A percentile compares a stretch with the other conserved stretches of the same genome.
Evolutionary conservation across 1,139 yeast species (phyloP).

Genomic region (Fermentozyma sake): DNA sequence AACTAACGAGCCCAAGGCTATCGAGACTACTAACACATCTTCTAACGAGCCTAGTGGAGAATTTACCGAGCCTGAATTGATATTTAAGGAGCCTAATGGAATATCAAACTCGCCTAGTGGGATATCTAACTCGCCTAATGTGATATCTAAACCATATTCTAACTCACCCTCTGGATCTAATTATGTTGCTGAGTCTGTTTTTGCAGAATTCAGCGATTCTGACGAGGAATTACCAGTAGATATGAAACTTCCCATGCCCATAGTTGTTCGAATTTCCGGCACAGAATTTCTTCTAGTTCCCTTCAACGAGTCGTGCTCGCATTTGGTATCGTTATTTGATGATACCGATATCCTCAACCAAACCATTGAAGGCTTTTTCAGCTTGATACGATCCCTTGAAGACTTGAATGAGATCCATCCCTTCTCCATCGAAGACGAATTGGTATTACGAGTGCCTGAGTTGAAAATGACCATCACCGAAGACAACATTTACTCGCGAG

Average conservation of each 20-base stretch:
- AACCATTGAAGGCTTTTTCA: slow-evolving; percentile 25
- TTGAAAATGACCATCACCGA: slow-evolving; percentile 33
- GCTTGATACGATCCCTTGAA: slow-evolving; percentile 21
- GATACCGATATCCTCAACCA: slow-evolving; percentile 12
- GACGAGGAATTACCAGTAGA: too few relatives aligned
- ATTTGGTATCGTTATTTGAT: slow-evolving; percentile 22
- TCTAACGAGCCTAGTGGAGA: too few relatives aligned
- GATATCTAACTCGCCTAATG: too few relatives aligned
- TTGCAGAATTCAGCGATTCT: too few relatives aligned
- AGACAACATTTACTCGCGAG: slow-evolving; percentile 33
- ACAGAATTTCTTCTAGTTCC: slow-evolving; percentile 24
- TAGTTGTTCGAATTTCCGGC: slow-evolving; percentile 17
- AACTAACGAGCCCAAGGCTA: too few relatives aligned
- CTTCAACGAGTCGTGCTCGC: slow-evolving; percentile 12
- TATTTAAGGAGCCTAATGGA: too few relatives aligned
- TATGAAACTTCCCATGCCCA: slow-evolving; percentile 16
- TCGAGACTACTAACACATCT: too few relatives aligned
- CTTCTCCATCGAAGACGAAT: slow-evolving; percentile 26
- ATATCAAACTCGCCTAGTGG: too few relatives aligned
- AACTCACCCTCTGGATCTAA: too few relatives aligned
- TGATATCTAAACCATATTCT: too few relatives aligned
- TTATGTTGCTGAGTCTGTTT: too few relatives aligned
- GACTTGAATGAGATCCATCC: slow-evolving; percentile 22
- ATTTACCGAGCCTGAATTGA: too few relatives aligned
- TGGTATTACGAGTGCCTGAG: slow-evolving; percentile 29